Evolutionary conservation across 164 flowering plant species (phyloP).

Genomic region (Hamamelis virginiana): DNA sequence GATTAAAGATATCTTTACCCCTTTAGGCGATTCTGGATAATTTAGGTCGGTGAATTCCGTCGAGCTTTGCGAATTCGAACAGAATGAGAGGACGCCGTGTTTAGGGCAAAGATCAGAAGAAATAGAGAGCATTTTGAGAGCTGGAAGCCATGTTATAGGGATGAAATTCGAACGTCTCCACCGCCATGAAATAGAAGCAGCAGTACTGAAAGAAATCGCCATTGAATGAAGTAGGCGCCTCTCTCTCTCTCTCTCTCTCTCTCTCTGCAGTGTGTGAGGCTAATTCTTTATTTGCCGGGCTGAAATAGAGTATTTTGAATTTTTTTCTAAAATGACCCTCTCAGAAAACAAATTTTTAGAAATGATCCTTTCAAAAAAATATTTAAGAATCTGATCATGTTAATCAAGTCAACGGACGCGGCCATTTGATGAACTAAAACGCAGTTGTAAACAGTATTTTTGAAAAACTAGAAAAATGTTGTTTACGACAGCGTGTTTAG

Average conservation of each 20-base stretch:
- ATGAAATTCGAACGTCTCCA: conserved; percentile 3
- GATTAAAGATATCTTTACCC: conserved; percentile 15
- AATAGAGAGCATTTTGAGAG: conserved; percentile 3
- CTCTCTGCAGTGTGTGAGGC: too few species aligned
- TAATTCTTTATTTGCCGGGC: too few species aligned
- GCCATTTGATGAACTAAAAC: too few species aligned
- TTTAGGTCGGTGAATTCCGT: conserved; percentile 16
- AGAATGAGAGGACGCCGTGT: conserved; percentile 17
- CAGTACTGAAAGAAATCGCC: neutral
- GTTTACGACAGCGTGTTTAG: too few species aligned
- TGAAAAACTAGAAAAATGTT: too few species aligned
- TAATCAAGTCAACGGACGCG: too few species aligned
- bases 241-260: conserved; percentile 8
- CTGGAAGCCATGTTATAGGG: neutral
- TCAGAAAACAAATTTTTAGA: too few species aligned
- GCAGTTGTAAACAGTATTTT: too few species aligned
- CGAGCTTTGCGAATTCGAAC: conserved; percentile 20
- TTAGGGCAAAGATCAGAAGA: conserved; percentile 5
- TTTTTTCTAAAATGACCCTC: too few species aligned
- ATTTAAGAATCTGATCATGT: too few species aligned
- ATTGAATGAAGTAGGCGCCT: conserved; percentile 18
- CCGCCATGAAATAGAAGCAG: conserved; percentile 15
- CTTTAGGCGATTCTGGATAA: conserved; percentile 25
- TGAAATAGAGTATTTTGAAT: too few species aligned
- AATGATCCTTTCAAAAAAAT: too few species aligned